Evolutionary conservation across 2,329 filamentous ascomycete species (phyloP).

Genomic region (Pestalotiopsis sp.): DNA sequence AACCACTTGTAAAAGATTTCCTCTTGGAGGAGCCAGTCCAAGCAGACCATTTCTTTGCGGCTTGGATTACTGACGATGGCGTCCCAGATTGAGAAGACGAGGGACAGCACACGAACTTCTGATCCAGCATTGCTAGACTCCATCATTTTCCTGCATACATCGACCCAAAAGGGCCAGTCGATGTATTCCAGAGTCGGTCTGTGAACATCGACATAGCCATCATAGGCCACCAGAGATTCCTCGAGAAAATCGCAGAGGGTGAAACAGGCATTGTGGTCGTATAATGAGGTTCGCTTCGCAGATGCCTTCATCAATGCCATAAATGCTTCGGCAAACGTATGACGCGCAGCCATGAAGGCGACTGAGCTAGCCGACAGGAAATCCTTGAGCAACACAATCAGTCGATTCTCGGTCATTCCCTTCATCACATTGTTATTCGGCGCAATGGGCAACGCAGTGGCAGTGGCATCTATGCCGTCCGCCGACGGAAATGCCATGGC

Average conservation of each 20-base stretch:
- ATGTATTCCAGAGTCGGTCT: slow-evolving; percentile 48
- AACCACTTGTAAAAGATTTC: slow-evolving; percentile 80
- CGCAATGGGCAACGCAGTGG: slow-evolving; percentile 64
- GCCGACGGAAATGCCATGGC: slow-evolving; percentile 48
- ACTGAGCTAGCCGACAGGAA: slow-evolving; percentile 60
- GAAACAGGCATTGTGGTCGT: slow-evolving; percentile 82
- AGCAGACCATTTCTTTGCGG: slow-evolving; percentile 71
- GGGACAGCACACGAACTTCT: slow-evolving; percentile 81
- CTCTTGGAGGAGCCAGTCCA: slow-evolving; percentile 75
- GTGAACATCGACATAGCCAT: slow-evolving; percentile 48
- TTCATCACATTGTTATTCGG: slow-evolving; percentile 69
- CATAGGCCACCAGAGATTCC: slow-evolving; percentile 71
- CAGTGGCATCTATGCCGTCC: slow-evolving; percentile 63
- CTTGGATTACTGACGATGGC: slow-evolving; percentile 66
- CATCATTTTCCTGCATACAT: slow-evolving; percentile 78
- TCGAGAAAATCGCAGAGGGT: slow-evolving; percentile 91
- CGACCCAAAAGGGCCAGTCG: slow-evolving; percentile 85
- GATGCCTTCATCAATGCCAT: slow-evolving; percentile 73
- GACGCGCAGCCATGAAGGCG: slow-evolving; percentile 49
- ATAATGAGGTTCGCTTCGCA: slow-evolving; percentile 76
- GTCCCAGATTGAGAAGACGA: slow-evolving; percentile 81
- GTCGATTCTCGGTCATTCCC: slow-evolving; percentile 85
- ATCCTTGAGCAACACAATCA: slow-evolving; percentile 82
- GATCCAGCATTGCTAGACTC: slow-evolving; percentile 87
- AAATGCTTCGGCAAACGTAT: slow-evolving; percentile 78